Evolutionary conservation across 2,329 filamentous ascomycete species (phyloP).

Genomic region (Hymenoscyphus repandus): DNA sequence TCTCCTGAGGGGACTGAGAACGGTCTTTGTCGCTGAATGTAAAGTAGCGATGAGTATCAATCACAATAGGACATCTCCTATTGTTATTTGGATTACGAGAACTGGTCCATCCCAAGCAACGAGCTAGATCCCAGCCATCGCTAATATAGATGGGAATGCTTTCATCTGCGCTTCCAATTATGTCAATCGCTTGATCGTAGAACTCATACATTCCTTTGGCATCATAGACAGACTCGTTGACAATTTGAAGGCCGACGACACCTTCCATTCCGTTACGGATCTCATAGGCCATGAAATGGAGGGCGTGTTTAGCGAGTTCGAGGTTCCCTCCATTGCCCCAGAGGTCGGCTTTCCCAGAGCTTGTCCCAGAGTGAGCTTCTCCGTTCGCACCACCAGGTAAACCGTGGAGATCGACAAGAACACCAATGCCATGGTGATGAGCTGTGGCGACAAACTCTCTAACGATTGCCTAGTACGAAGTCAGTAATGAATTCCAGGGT

Average conservation of each 20-base stretch:
- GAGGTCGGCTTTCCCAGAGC: constrained; percentile 44
- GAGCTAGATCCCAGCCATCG: constrained; percentile 49
- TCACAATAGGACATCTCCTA: constrained; percentile 42
- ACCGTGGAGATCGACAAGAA: constrained; percentile 54
- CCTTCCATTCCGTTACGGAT: constrained; percentile 33
- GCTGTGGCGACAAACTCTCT: constrained; percentile 39
- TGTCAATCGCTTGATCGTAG: constrained; percentile 46
- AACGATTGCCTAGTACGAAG: not conserved
- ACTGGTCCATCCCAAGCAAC: constrained; percentile 40
- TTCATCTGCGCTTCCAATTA: constrained; percentile 41
- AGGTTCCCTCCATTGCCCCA: constrained; percentile 42
- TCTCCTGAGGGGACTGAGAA: constrained; percentile 44
- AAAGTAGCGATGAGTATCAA: constrained; percentile 57
- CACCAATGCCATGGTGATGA: constrained; percentile 44
- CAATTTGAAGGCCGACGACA: constrained; percentile 51
- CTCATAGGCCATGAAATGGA: constrained; percentile 46
- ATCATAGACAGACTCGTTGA: constrained; percentile 49
- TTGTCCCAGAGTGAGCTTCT: constrained; percentile 51
- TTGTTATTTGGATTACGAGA: constrained; percentile 32
- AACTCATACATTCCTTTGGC: constrained; percentile 50
- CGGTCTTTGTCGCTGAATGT: constrained; percentile 50
- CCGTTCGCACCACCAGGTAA: constrained; percentile 53
- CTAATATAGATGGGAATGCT: constrained; percentile 51
- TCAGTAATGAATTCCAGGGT: not conserved
- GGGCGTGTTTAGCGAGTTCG: constrained; percentile 40